Base-by-base conservation (phyloP, 208 protist genomes). In the Trichomonas gallinae region DNA sequence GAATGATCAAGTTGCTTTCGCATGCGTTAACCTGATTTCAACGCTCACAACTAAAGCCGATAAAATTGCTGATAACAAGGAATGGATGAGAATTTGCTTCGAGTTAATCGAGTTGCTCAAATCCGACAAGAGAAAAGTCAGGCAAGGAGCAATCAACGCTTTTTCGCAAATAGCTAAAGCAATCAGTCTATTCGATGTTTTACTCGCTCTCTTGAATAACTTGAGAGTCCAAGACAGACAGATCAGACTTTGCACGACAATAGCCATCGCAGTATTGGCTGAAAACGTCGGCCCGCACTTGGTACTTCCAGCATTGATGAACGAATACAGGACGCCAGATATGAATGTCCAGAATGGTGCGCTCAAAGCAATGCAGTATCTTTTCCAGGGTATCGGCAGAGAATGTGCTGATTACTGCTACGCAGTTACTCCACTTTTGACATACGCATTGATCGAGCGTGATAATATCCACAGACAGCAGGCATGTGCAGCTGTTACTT, bases 381-480 rank as follows among this genome's bases (percentile, higher is more conserved):
- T 99, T 40, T 99, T 99, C 97, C 99, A 99, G 97, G 99, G 99
- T 83, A 99, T 99, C 97, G 99, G 99, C 23, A 97, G 98, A 15
- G 98, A 99, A 82, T 98, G 98, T 49, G 99, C 98, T 97, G 99
- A 99, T 97, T 99, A 99, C 97, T 98, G 99, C 38, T 99, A 99
- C 97, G 98, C 99, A 0, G 98, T 99, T 13, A 98, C 99, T 0
- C 98, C 99, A 46, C 97, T 99, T 23, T 98, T 99, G 17, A 98
- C 99, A 97, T 99, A 99, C 45, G 99, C 99, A 4, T 98, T 99
- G 63, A 99, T 99, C 97, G 99, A 99, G 97, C 98, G 99, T 63
- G 99, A 99, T 97, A 97, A 99, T 13, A 99, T 99, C 44, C 99
- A 99, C 98, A 98, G 99, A 31, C 99, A 99, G 97, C 99, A 99